Conservation (phyloP, 441 rosid genomes). For the Theobroma grandiflorum region DNA sequence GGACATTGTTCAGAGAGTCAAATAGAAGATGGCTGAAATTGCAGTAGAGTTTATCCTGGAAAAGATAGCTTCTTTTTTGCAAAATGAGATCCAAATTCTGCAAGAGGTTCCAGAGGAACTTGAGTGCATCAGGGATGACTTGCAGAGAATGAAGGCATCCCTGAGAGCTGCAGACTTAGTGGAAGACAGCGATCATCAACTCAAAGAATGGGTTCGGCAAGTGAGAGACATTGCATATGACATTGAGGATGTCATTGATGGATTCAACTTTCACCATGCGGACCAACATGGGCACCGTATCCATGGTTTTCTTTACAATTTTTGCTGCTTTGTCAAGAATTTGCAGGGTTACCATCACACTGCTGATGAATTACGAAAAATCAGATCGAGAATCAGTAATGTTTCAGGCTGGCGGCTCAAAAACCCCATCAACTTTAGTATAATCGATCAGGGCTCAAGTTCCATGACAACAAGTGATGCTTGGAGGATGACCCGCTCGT, state of each 20-base stretch:
- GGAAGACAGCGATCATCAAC: slow-evolving; percentile 42
- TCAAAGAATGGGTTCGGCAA: slow-evolving; percentile 51
- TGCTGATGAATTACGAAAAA: slow-evolving; percentile 27
- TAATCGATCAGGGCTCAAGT: slow-evolving; percentile 31
- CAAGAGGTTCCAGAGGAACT: slow-evolving; percentile 36
- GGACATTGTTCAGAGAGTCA: too few relatives aligned
- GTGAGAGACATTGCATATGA: slow-evolving; percentile 47
- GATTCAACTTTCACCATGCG: slow-evolving; percentile 35
- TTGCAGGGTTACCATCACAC: slow-evolving; percentile 39
- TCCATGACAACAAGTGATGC: slow-evolving; percentile 31
- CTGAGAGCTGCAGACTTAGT: slow-evolving; percentile 42
- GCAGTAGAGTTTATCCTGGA: slow-evolving; percentile 39
- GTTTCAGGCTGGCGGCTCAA: slow-evolving; percentile 34
- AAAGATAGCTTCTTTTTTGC: slow-evolving; percentile 31
- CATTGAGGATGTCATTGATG: slow-evolving; percentile 54
- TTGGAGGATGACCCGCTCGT: slow-evolving; percentile 41
- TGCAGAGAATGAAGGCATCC: slow-evolving; percentile 43
- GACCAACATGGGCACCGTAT: slow-evolving; percentile 30
- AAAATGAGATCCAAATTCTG: slow-evolving; percentile 30
- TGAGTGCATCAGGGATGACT: slow-evolving; percentile 34
- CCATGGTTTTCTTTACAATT: slow-evolving; percentile 23
- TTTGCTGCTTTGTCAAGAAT: slow-evolving; percentile 33
- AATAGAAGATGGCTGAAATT: slow-evolving; percentile 47
- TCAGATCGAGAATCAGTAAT: slow-evolving; percentile 30
- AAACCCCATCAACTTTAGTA: slow-evolving; percentile 13